Evolutionary conservation across 176 grass and related monocot species (phyloP).

Genomic region (Aegilops sharonensis): DNA sequence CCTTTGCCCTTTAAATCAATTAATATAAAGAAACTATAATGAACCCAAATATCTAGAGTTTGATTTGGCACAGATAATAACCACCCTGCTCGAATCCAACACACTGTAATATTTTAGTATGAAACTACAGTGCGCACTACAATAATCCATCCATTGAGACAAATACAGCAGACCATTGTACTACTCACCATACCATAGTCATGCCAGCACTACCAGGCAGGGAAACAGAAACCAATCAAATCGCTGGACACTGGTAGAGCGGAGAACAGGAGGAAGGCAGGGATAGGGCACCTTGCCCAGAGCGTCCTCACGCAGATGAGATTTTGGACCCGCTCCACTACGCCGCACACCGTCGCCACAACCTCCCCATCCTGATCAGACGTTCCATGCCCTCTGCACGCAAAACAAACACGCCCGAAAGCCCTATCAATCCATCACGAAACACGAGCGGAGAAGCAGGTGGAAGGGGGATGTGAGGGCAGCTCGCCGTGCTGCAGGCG

Average conservation of each 20-base stretch:
- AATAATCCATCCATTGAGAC: neutral
- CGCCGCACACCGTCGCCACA: constrained; percentile 77
- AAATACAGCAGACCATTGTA: neutral
- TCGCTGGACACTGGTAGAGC: neutral
- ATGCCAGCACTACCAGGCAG: neutral
- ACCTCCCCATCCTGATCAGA: constrained; percentile 67
- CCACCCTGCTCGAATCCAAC: neutral
- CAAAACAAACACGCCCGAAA: neutral
- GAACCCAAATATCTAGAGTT: too few relatives aligned
- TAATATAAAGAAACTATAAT: neutral
- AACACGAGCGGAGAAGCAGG: neutral
- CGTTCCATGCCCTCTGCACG: constrained; percentile 59
- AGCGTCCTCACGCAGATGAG: constrained; percentile 73
- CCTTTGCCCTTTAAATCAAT: neutral
- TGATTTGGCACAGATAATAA: too few relatives aligned
- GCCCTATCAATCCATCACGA: neutral
- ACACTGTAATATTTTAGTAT: neutral
- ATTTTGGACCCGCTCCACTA: constrained; percentile 89
- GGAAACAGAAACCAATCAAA: neutral
- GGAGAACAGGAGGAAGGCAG: neutral
- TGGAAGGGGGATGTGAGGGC: neutral
- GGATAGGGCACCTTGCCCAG: constrained; percentile 53
- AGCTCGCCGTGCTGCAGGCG: too few relatives aligned
- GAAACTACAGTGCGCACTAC: neutral
- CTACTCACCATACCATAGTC: neutral